Conservation (phyloP, 2,329 filamentous ascomycete species). For the Venturia effusa region DNA sequence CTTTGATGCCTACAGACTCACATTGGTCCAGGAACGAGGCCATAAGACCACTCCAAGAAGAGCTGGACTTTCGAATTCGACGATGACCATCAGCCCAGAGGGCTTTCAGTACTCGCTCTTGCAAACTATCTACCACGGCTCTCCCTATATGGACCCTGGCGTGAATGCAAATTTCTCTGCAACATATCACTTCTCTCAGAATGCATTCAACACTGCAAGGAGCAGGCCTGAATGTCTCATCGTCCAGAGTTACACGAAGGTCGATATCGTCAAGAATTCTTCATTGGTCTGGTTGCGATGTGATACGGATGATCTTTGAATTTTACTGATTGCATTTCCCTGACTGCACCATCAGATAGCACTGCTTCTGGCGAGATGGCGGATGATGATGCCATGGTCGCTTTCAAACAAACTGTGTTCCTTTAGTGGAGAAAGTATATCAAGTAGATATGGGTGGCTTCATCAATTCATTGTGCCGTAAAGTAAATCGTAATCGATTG, state of each 20-base stretch:
- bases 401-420: conserved; percentile 13
- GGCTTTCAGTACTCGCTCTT: conserved; percentile 10
- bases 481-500: too few species aligned
- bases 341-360: conserved; percentile 11
- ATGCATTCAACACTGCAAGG: conserved; percentile 17
- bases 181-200: conserved; percentile 9
- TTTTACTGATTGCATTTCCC: conserved; percentile 9
- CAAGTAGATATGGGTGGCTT: conserved; percentile 1
- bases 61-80: conserved; percentile 31
- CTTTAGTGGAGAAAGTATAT: conserved; percentile 34
- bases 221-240: conserved; percentile 27
- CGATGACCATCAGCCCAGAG: background rate
- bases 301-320: conserved; percentile 5
- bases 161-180: background rate
- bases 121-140: conserved; percentile 10
- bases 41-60: conserved; percentile 39
- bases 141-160: background rate
- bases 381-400: conserved; percentile 10
- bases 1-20: conserved; percentile 5
- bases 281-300: conserved; percentile 8
- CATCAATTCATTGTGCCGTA: too few species aligned
- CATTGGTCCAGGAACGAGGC: conserved; percentile 21
- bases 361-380: background rate
- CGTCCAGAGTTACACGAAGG: background rate
- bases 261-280: conserved; percentile 2